phyloP scores from a whole-genome alignment of 352 stramenopile genomes.

The Blastocystis hominis region DNA sequence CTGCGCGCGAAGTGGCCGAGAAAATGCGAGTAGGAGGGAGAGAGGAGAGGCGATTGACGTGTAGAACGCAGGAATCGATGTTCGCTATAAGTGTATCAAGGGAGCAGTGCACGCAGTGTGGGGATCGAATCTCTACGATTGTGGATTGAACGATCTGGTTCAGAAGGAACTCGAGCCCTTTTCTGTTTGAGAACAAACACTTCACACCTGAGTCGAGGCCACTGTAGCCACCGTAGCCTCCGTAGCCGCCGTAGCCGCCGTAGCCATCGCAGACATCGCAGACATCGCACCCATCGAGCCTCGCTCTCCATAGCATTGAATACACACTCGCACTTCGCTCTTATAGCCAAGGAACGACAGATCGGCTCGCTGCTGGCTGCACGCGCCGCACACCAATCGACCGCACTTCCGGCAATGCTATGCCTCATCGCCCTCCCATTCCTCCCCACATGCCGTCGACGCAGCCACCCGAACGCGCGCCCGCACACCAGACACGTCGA shows the following conservation, averaged over 20 bases:
- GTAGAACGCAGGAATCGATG: conserved; percentile 13
- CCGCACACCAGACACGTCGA: background rate
- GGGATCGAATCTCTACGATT: conserved; percentile 2
- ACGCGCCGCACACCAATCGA: background rate
- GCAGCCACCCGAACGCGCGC: background rate
- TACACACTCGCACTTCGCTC: background rate
- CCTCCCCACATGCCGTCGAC: background rate
- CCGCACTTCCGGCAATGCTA: conserved; percentile 48
- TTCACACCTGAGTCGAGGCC: background rate
- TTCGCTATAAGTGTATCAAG: conserved; percentile 30
- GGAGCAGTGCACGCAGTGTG: conserved; percentile 16
- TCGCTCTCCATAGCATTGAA: background rate
- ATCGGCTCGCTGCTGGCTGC: background rate
- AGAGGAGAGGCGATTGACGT: background rate
- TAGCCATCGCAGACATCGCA: background rate
- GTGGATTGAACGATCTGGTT: conserved; percentile 38
- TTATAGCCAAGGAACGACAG: background rate
- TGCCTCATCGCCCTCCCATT: background rate
- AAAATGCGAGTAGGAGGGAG: background rate
- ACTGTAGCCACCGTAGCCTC: background rate
- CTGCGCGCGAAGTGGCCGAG: background rate
- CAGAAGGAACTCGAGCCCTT: background rate
- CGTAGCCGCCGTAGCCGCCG: too few species aligned
- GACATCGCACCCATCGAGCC: background rate
- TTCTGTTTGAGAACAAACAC: conserved; percentile 10